These are phyloP conservation scores for Cladorrhinum sp. DNA, from an alignment of 2,329 filamentous ascomycete species.

Conservation along the genomic window DNA sequence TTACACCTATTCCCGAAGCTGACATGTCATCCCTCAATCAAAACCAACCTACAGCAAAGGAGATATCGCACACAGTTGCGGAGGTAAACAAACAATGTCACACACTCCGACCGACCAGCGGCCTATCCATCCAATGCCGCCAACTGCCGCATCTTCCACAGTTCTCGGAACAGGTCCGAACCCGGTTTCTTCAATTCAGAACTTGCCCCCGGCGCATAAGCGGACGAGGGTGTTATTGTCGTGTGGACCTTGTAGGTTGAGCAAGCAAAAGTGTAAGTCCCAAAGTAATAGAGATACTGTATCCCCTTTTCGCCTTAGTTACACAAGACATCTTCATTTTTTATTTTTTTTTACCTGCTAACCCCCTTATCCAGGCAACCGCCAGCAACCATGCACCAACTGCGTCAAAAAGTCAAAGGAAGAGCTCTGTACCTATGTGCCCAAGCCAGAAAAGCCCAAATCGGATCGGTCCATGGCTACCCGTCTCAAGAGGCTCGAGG, in stretches of 20 bases:
- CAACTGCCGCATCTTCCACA: background rate
- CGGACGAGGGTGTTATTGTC: constrained; percentile 50
- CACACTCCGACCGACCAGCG: background rate
- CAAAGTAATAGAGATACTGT: background rate
- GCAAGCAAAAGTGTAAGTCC: constrained; percentile 51
- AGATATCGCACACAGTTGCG: no score
- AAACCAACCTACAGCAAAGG: background rate
- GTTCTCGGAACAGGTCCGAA: background rate
- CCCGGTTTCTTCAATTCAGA: background rate
- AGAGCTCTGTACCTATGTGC: constrained; percentile 49
- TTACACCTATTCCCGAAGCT: background rate
- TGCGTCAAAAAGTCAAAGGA: constrained; percentile 49
- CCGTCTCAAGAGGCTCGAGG: constrained; percentile 53
- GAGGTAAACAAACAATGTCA: background rate
- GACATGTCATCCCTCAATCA: background rate
- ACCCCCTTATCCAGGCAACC: constrained; percentile 35
- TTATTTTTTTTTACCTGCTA: background rate
- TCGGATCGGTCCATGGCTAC: constrained; percentile 52
- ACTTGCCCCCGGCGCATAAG: constrained; percentile 32
- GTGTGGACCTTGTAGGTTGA: constrained; percentile 50
- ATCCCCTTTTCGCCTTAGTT: background rate
- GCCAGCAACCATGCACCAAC: constrained; percentile 49
- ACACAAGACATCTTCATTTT: no score
- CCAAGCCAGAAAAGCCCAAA: constrained; percentile 40
- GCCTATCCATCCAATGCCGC: background rate